Conservation (phyloP, 75 land plant species). For the Cupressus sempervirens region DNA sequence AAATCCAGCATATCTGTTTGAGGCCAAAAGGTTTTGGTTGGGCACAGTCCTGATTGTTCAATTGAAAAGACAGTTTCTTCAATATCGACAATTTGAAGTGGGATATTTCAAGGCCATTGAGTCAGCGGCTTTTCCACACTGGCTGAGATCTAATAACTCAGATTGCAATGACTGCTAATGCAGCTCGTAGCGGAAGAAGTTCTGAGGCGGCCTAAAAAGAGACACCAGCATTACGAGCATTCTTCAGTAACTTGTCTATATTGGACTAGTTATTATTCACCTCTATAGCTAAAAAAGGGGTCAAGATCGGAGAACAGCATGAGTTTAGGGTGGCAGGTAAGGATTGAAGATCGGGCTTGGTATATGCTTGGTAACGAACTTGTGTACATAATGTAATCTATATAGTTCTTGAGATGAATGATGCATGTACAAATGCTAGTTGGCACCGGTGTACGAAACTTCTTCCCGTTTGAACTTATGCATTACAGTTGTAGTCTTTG, state of each 20-base stretch:
- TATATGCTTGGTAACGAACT: conserved; percentile 6
- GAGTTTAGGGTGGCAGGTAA: neutral
- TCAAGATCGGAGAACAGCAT: too few relatives aligned
- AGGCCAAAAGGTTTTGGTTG: neutral
- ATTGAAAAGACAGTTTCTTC: neutral
- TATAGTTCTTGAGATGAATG: conserved; percentile 8
- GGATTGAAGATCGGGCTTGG: neutral
- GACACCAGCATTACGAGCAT: neutral
- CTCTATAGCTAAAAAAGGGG: neutral
- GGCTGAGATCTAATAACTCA: neutral
- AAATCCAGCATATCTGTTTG: neutral
- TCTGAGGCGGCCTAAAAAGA: neutral
- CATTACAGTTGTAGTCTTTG: neutral
- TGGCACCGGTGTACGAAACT: neutral
- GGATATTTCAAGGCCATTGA: neutral
- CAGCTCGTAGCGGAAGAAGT: neutral
- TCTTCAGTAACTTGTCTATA: neutral
- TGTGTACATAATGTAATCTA: conserved; percentile 4
- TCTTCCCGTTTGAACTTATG: neutral
- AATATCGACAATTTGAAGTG: neutral
- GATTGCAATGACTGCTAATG: neutral
- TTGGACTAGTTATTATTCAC: neutral
- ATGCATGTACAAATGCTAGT: conserved; percentile 3
- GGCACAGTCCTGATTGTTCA: neutral
- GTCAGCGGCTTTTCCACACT: neutral